Base-by-base conservation (phyloP, 768 basidiomycete species). In the Collybiopsis luxurians region DNA sequence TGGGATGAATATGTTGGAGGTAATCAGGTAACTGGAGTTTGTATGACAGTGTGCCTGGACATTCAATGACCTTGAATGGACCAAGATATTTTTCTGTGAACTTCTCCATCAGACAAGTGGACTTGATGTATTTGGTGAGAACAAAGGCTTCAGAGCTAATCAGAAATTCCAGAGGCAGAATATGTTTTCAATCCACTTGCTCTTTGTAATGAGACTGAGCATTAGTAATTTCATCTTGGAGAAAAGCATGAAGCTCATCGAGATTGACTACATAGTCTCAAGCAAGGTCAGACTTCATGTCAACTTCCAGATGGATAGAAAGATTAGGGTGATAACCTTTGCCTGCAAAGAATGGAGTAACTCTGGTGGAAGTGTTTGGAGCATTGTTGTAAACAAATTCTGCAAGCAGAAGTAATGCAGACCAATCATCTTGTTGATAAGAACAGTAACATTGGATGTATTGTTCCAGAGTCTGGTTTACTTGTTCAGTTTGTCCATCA, bases 381-480 rank as follows among this genome's bases (percentile, higher is more conserved):
- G 65, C 40, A 39, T 67, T 66, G 56, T 71, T 71, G 59, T 65
- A 69, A 3, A 66, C 61, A 45, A 70, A 71, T 36, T 71, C 66
- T 0, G 68, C 63, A 13, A 63, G 57, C 15, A 64, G 61, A 0
- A 71, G 56, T 2, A 63, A 59, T 2, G 56, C 21, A 0, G 59
- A 36, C 71, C 71, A 72, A 36, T 70, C 56, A 55, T 65, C 58
- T 38, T 69, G 66, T 27, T 66, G 59, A 42, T 66, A 66, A 30
- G 59, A 49, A 46, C 59, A 62, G 36, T 64, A 68, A 19, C 63
- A 58, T 17, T 55, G 60, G 31, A 68, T 53, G 56, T 68, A 66
- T 66, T n/a, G n/a, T n/a, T n/a, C n/a, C n/a, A n/a, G n/a, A n/a
- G n/a, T n/a, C n/a, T n/a, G n/a, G n/a, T n/a, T 68, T 26, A 58